These are phyloP conservation scores for Sclerotinia borealis DNA, from an alignment of 2,329 filamentous ascomycete genomes.

Conservation along the genomic window DNA sequence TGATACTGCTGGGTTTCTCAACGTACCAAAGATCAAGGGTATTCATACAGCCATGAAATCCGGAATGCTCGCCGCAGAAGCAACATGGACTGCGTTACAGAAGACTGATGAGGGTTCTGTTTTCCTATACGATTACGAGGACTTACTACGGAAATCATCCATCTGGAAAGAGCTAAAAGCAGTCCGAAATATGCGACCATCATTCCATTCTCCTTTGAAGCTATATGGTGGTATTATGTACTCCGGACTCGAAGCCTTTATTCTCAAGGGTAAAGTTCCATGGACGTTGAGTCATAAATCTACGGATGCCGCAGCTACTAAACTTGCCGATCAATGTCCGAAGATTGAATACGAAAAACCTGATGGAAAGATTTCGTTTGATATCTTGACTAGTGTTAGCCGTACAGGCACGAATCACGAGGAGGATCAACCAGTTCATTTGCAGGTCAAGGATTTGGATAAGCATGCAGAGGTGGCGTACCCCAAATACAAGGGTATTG, in stretches of 20 bases:
- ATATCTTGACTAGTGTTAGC: slow-evolving; percentile 91
- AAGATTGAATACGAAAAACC: slow-evolving; percentile 98
- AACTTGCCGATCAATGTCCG: slow-evolving; percentile 67
- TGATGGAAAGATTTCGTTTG: slow-evolving; percentile 89
- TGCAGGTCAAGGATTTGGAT: slow-evolving; percentile 95
- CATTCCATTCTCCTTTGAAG: slow-evolving; percentile 82
- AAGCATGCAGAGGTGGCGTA: slow-evolving; percentile 77
- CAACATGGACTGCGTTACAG: slow-evolving; percentile 71
- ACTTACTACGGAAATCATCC: slow-evolving; percentile 72
- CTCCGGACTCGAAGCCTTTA: slow-evolving; percentile 83
- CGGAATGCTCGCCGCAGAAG: slow-evolving; percentile 92
- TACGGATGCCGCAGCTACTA: slow-evolving; percentile 72
- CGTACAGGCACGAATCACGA: slow-evolving; percentile 97
- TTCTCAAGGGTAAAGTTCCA: slow-evolving; percentile 77
- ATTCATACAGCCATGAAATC: slow-evolving; percentile 98
- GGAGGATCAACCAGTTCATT: slow-evolving; percentile 93
- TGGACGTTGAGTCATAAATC: slow-evolving; percentile 88
- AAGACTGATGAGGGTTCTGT: slow-evolving; percentile 58
- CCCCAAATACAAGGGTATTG: slow-evolving; percentile 83
- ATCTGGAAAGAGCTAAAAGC: slow-evolving; percentile 95
- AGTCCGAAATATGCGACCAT: slow-evolving; percentile 95
- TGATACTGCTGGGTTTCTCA: slow-evolving; percentile 93
- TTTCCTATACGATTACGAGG: slow-evolving; percentile 93
- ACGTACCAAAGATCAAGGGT: slow-evolving; percentile 97
- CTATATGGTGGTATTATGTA: slow-evolving; percentile 87